Conservation (phyloP, 2,329 filamentous ascomycete species). For the Diaporthe helianthi region DNA sequence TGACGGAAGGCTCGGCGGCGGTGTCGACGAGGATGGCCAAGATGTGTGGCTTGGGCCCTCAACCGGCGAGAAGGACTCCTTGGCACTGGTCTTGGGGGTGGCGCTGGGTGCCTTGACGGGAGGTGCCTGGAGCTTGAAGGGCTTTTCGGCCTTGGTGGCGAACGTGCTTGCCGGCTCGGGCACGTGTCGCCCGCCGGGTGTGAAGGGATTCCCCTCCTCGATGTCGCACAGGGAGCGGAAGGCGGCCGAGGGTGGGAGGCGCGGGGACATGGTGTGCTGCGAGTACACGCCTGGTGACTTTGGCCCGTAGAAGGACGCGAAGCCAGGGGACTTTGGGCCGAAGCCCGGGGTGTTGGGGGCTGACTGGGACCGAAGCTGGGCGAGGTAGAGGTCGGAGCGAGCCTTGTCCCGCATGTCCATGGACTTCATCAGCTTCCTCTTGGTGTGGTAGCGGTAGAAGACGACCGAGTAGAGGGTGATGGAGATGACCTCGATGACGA, state of each 20-base stretch:
- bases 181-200: constrained; percentile 59
- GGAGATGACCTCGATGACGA: constrained; percentile 89
- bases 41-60: constrained; percentile 39
- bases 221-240: constrained; percentile 54
- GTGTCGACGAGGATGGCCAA: constrained; percentile 36
- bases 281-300: constrained; percentile 49
- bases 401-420: constrained; percentile 96
- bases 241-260: constrained; percentile 61
- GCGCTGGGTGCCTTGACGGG: constrained; percentile 79
- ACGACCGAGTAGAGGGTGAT: constrained; percentile 93
- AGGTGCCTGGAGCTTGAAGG: constrained; percentile 89
- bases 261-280: constrained; percentile 64
- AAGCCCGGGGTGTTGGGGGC: constrained; percentile 95
- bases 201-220: constrained; percentile 54
- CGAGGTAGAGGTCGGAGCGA: constrained; percentile 93
- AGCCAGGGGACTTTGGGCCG: constrained; percentile 70
- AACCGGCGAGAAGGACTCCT: constrained; percentile 67
- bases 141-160: constrained; percentile 51
- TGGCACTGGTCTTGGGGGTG: constrained; percentile 69
- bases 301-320: constrained; percentile 41
- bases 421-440: constrained; percentile 92
- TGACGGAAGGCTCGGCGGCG: constrained; percentile 45
- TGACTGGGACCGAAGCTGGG: constrained; percentile 81
- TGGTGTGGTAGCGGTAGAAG: constrained; percentile 98
- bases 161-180: constrained; percentile 71